Percentiles rank a stretch among this genome's conserved stretches.
Evolutionary conservation across 208 protist species (phyloP).

Genomic region (Leishmania martiniquensis): DNA sequence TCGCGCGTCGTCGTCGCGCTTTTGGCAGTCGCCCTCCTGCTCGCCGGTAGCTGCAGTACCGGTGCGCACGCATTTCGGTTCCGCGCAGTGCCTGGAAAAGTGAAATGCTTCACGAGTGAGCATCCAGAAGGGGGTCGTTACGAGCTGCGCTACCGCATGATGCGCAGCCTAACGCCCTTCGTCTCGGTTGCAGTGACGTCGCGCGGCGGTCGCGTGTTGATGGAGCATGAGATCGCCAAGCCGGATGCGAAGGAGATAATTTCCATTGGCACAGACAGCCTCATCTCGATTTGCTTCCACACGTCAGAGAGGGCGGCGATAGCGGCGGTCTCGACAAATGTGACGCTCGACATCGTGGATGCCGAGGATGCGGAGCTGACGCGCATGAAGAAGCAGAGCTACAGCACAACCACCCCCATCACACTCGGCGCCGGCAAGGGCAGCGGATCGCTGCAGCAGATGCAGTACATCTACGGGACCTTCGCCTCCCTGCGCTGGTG

Average conservation of each 20-base stretch:
- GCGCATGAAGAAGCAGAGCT: constrained; percentile 65
- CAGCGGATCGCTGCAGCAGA: constrained; percentile 65
- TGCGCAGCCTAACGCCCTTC: constrained; percentile 60
- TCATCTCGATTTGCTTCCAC: constrained; percentile 78
- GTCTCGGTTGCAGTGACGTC: constrained; percentile 66
- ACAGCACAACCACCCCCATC: constrained; percentile 67
- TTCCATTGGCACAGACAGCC: constrained; percentile 29
- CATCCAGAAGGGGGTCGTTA: constrained; percentile 57
- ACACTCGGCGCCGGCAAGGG: constrained; percentile 55
- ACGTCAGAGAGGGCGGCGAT: constrained; percentile 35
- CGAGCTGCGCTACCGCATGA: constrained; percentile 77
- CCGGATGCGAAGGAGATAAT: constrained; percentile 60
- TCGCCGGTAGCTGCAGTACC: constrained; percentile 3
- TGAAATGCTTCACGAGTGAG: constrained; percentile 74
- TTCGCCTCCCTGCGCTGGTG: constrained; percentile 32
- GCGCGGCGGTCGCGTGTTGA: constrained; percentile 41
- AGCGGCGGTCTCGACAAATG: constrained; percentile 56
- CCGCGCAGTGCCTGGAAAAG: constrained; percentile 46
- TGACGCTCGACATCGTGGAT: constrained; percentile 67
- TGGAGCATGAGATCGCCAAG: constrained; percentile 62
- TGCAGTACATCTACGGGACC: constrained; percentile 60
- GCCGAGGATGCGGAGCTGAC: constrained; percentile 75
- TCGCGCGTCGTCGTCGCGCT: constrained; percentile 7
- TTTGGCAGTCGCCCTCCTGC: constrained; percentile 16
- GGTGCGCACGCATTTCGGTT: constrained; percentile 59